Conservation (phyloP, 441 rosid genomes). For the Eutrema salsugineum region DNA sequence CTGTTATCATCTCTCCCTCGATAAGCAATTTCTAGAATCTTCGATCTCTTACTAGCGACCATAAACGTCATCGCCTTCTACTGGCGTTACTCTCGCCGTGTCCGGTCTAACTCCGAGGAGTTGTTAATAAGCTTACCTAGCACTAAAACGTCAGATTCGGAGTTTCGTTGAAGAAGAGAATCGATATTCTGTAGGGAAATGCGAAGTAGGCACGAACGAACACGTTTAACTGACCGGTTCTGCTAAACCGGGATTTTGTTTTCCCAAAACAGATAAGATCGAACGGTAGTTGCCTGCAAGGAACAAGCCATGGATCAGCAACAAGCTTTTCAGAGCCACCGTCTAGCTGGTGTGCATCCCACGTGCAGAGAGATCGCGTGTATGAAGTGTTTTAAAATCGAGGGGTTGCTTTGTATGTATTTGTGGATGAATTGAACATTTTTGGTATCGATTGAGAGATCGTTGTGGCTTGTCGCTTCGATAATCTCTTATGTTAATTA, state of each 20-base stretch:
- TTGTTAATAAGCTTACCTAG: constrained; percentile 38
- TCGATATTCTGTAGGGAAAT: constrained; percentile 50
- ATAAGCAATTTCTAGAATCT: constrained; percentile 33
- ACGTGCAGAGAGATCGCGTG: constrained; percentile 42
- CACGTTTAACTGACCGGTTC: constrained; percentile 42
- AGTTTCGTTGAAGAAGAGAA: constrained; percentile 28
- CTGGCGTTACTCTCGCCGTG: background rate
- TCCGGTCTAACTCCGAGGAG: background rate
- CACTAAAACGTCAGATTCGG: constrained; percentile 39
- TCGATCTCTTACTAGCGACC: constrained; percentile 7
- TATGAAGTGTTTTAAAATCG: constrained; percentile 42
- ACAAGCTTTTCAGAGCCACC: constrained; percentile 58
- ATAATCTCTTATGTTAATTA: no score
- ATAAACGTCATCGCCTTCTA: constrained; percentile 1
- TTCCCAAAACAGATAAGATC: constrained; percentile 54
- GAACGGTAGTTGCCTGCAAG: constrained; percentile 50
- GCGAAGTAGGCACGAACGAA: constrained; percentile 54
- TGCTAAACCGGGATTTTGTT: constrained; percentile 25
- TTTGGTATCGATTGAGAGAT: constrained; percentile 39
- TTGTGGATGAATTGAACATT: constrained; percentile 44
- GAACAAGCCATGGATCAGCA: constrained; percentile 66
- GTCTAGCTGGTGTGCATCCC: constrained; percentile 54
- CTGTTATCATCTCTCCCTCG: constrained; percentile 42
- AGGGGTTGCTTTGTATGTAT: constrained; percentile 49
- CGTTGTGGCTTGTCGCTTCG: constrained; percentile 62